Conservation (phyloP, 495 filamentous ascomycete genomes). For the Aspergillus sparsus region DNA sequence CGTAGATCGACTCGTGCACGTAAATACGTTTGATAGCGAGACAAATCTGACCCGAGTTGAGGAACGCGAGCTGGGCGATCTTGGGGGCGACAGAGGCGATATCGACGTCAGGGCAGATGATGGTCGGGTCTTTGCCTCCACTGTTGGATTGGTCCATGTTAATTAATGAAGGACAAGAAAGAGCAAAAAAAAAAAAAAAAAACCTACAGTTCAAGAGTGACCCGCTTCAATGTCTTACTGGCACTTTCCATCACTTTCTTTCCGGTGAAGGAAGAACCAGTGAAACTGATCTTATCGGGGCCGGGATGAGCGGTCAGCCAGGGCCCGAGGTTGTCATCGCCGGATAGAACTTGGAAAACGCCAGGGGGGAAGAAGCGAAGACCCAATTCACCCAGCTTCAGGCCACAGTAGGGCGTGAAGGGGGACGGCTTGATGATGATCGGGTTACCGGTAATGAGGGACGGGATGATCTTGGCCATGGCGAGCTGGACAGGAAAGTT, state of each 20-base stretch:
- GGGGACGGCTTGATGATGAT: slow-evolving; percentile 90
- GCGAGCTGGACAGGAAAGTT: slow-evolving; percentile 28
- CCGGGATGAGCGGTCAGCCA: slow-evolving; percentile 72
- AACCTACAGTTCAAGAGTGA: slow-evolving; percentile 44
- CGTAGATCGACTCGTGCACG: slow-evolving; percentile 16
- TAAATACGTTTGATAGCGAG: slow-evolving; percentile 18
- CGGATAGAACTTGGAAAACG: slow-evolving; percentile 84
- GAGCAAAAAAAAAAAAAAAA: slow-evolving; percentile 42
- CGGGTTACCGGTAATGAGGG: slow-evolving; percentile 56
- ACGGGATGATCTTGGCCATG: slow-evolving; percentile 50
- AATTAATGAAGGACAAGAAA: slow-evolving; percentile 34
- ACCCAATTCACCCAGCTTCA: slow-evolving; percentile 80
- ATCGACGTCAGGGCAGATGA: neutral
- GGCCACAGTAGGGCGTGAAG: slow-evolving; percentile 82
- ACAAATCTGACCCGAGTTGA: slow-evolving; percentile 20
- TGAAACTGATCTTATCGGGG: slow-evolving; percentile 70
- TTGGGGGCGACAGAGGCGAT: neutral
- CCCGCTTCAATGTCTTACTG: slow-evolving; percentile 51
- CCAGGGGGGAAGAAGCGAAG: slow-evolving; percentile 84
- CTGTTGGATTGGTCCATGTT: neutral
- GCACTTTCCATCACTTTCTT: slow-evolving; percentile 35
- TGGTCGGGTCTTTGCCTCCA: slow-evolving; percentile 8
- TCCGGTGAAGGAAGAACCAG: slow-evolving; percentile 28
- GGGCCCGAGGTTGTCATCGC: slow-evolving; percentile 75
- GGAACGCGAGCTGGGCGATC: slow-evolving; percentile 2